Base-by-base conservation (phyloP, 1,284 basidiomycete genomes). In the Mycosarcoma maydis region DNA sequence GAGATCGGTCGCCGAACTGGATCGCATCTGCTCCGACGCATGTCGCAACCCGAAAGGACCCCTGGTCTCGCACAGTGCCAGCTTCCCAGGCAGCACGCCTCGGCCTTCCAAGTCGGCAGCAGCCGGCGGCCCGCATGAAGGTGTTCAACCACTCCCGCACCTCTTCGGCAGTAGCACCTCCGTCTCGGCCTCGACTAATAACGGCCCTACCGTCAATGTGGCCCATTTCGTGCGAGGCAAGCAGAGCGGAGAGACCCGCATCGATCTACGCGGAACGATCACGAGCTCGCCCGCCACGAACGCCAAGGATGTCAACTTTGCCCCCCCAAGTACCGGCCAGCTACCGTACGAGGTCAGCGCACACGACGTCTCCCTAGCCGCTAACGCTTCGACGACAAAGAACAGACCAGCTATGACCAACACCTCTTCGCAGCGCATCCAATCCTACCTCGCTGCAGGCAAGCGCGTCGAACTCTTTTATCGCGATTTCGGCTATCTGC, bases 381-480 rank as follows among this genome's bases (percentile, higher is more conserved):
- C 61, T 26, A 45, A 39, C 23, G 62, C 61, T 3, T 47, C 62
- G n/a, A n/a, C 44, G 13, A 24, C 40, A 10, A 22, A 55, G 13
- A 55, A 54, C 4, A 37, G 59, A 23, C 59, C 59, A 1, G 44
- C 26, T 7, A 26, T 50, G 24, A 48, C 49, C 22, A 56, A 29
- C 20, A 51, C 61, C 3, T 52, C 61, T 7, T 52, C 53, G n/a
- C 66, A 69, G 47, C 65, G 66, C 34, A 66, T 73, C 38, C 65
- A 70, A 32, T 59, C 61, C 19, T 76, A 76, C 41, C 37, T 76
- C 3, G 57, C 66, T 6, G 72, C 72, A 16, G 76, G 77, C n/a
- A 46, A 52, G 26, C 62, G 70, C 23, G 74, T 61, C 13, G 77
- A 79, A 47, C 45, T 64, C 30, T 79, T 76, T 65, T 79, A 72